Base-by-base conservation (phyloP, 495 filamentous ascomycete genomes). In the Aspergillus diversus region DNA sequence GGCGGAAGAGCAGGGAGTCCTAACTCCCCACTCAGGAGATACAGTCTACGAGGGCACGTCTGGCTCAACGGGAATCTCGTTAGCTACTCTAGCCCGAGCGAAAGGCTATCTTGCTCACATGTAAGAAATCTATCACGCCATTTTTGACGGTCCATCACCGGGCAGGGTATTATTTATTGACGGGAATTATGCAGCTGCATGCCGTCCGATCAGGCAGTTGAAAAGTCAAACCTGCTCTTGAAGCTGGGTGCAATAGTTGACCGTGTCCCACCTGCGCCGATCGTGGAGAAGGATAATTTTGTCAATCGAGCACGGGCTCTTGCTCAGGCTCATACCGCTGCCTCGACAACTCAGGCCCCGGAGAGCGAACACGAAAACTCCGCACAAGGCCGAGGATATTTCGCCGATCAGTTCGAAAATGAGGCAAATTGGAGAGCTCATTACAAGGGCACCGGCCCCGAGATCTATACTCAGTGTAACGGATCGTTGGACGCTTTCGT, bases 31-130 rank as follows among this genome's bases (percentile, higher is more conserved):
- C 68, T 87, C 89, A 27, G 94, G 93, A 59, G 96, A 98, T 70
- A 92, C 88, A 21, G 90, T 99, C 68, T 99, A 98, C 77, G 95
- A 99, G 78, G 95, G 96, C 52, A 99, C 96, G 6, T 94, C 96
- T 12, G 95, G 95, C 58, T 93, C 89, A 57, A 97, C 92, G 0
- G 93, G 94, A 5, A 97, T 99, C 63, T 97, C 95, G 5, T 81
- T 99, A 21, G 96, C 96, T 4, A 89, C 90, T 3, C 82, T 99
- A 51, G 92, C 91, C 42, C 84, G 93, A 64, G 94, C 95, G 17
- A 86, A 88, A 66, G 96, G 96, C 16, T 98, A 97, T 73, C 81
- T 89, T 46, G 92, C 93, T 6, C 90, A 98, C 73, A 99, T 99
- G 86, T 90, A 77, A 51, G 78, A 71, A 61, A 43, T 21, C 21